phyloP scores from a whole-genome alignment of 495 filamentous ascomycete genomes.

The Xylaria grammica region DNA sequence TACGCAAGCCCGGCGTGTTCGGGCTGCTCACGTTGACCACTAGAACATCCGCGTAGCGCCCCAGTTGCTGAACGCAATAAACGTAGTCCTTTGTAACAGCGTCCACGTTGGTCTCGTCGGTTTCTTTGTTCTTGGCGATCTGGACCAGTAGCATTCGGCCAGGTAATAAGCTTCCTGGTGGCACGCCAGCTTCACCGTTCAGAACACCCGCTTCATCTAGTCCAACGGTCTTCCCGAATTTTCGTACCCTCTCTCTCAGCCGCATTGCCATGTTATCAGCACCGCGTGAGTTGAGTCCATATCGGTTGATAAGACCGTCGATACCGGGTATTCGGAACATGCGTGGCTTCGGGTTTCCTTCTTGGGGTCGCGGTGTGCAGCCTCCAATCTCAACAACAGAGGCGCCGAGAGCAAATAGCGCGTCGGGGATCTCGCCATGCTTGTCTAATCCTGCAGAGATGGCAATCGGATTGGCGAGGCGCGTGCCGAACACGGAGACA shows the following conservation, averaged over 20 bases:
- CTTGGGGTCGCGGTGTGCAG: constrained; percentile 81
- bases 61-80: constrained; percentile 80
- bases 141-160: constrained; percentile 89
- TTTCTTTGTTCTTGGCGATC: constrained; percentile 94
- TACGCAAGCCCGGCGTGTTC: constrained; percentile 89
- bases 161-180: constrained; percentile 73
- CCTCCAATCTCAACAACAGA: constrained; percentile 90
- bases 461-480: constrained; percentile 81
- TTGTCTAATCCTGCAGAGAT: constrained; percentile 96
- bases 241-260: constrained; percentile 75
- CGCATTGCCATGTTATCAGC: constrained; percentile 83
- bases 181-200: constrained; percentile 65
- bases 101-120: constrained; percentile 79
- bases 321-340: constrained; percentile 85
- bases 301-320: constrained; percentile 90
- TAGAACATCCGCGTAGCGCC: constrained; percentile 86
- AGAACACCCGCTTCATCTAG: constrained; percentile 74
- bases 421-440: constrained; percentile 82
- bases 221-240: constrained; percentile 73
- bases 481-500: constrained; percentile 75
- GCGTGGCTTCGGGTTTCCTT: constrained; percentile 82
- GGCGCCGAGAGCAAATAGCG: constrained; percentile 80
- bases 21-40: constrained; percentile 97
- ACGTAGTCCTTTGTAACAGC: constrained; percentile 87
- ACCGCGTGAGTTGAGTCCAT: constrained; percentile 90